Evolutionary conservation across 2,329 filamentous ascomycete species (phyloP), one percentile per base, ranked within the genome.

Genomic region (Sordariomycetes sp.): DNA sequence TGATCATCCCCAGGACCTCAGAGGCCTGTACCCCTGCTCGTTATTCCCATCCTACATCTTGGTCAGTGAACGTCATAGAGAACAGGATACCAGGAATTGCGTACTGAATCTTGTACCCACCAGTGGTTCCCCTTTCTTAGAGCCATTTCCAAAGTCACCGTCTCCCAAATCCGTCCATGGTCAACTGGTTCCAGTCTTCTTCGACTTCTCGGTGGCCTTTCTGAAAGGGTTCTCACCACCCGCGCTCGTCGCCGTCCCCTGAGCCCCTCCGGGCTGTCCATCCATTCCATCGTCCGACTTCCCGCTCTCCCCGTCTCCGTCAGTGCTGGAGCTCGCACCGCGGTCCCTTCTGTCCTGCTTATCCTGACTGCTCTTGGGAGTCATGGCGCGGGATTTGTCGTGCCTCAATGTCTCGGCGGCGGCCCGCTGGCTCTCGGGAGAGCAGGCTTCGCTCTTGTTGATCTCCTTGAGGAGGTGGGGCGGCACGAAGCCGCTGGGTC

Each of bases 401-500:
- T 18, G 43, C 28, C 43, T 28, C 20, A 57, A 25, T 10, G 55
- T 57, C 16, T 48, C 43, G 55, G 55, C 55, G 25, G 55, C 55
- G 14, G 55, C 25, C 25, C 22, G 43, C 18, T 34, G 40, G 25
- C 28, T 43, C 16, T 50, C 37, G 55, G 40, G 35, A 24, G 55
- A 57, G 43, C 43, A 43, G 43, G 43, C 55, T 24, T 46, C 34
- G 55, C 43, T 57, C 40, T 50, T 51, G n/a, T 40, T 51, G 22
- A 57, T 57, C 18, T 34, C 24, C 28, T 51, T 50, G 16, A 48
- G 55, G n/a, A 57, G 16, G 28, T 57, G 32, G 22, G 55, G 34
- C 28, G 55, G 55, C 16, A 57, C 55, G 32, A 57, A 50, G 55
- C 55, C 55, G 34, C 35, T 11, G 12, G 55, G 43, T 12, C 55